Evolutionary conservation across 768 basidiomycete genomes (phyloP).

Genomic region (Pholiota molesta): DNA sequence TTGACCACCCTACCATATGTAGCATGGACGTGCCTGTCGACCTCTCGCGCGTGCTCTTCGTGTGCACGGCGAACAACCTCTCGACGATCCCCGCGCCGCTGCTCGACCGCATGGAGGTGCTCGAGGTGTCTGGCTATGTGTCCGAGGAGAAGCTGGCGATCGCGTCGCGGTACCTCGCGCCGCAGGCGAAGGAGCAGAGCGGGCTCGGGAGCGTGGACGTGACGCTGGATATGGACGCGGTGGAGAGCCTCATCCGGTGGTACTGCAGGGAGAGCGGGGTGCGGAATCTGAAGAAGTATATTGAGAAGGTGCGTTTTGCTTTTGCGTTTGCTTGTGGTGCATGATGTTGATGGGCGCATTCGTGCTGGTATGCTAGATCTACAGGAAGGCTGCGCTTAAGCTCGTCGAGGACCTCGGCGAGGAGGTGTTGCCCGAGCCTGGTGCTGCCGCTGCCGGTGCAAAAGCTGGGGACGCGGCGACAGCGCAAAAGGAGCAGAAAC

Average conservation of each 20-base stretch:
- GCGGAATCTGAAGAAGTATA: constrained; percentile 95
- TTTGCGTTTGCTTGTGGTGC: neutral
- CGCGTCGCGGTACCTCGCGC: constrained; percentile 84
- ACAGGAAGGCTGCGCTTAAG: constrained; percentile 92
- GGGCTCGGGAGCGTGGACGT: constrained; percentile 89
- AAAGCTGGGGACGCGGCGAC: constrained; percentile 1
- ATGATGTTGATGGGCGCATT: neutral
- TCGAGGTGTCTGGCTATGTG: constrained; percentile 94
- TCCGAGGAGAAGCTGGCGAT: constrained; percentile 91
- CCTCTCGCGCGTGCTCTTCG: constrained; percentile 93
- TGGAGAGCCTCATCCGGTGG: constrained; percentile 92
- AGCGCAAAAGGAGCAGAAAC: neutral
- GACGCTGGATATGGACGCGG: constrained; percentile 69
- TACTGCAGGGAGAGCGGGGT: constrained; percentile 98
- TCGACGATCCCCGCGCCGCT: constrained; percentile 94
- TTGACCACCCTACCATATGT: constrained; percentile 2
- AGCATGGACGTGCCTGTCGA: constrained; percentile 98
- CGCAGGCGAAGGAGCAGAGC: constrained; percentile 90
- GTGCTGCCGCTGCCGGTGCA: constrained; percentile 15
- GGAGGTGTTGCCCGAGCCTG: constrained; percentile 71
- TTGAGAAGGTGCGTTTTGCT: constrained; percentile 79
- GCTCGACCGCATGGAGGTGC: constrained; percentile 94
- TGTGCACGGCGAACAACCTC: constrained; percentile 95
- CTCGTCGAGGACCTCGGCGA: constrained; percentile 92
- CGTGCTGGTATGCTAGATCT: too few species aligned